Conservation (phyloP, 805 yeast species). For the Debaryomyces prosopidis region DNA sequence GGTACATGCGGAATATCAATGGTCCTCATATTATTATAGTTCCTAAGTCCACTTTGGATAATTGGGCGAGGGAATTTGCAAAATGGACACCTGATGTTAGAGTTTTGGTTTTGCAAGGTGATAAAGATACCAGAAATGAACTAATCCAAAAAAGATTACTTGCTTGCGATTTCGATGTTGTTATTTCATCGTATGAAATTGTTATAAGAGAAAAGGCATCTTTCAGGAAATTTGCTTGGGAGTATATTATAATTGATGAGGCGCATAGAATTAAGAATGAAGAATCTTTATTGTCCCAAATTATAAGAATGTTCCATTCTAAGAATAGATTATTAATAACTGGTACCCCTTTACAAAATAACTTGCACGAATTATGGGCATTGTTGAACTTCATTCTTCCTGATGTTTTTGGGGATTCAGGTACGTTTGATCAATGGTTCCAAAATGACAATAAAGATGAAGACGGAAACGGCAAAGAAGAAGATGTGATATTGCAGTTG, state of each 20-base stretch:
- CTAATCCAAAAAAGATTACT: conserved; percentile 51
- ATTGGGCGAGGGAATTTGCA: conserved; percentile 76
- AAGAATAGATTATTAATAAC: conserved; percentile 71
- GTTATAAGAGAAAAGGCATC: conserved; percentile 72
- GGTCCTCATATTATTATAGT: conserved; percentile 80
- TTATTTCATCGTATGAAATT: conserved; percentile 72
- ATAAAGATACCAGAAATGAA: conserved; percentile 62
- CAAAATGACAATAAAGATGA: conserved; percentile 36
- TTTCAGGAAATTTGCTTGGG: conserved; percentile 69
- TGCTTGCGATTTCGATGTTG: conserved; percentile 69
- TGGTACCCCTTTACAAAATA: conserved; percentile 82
- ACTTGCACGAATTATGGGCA: conserved; percentile 81
- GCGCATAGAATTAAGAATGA: conserved; percentile 84
- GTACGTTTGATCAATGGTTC: conserved; percentile 77
- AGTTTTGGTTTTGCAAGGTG: conserved; percentile 71
- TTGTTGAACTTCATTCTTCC: conserved; percentile 73
- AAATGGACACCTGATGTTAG: conserved; percentile 81
- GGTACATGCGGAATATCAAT: conserved; percentile 56
- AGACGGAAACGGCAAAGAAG: conserved; percentile 37
- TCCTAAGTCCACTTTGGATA: conserved; percentile 79
- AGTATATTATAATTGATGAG: conserved; percentile 76
- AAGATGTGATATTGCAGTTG: conserved; percentile 60
- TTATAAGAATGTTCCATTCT: conserved; percentile 70
- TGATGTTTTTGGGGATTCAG: conserved; percentile 73
- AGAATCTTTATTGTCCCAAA: conserved; percentile 69